Evolutionary conservation across 2,329 filamentous ascomycete species (phyloP), one percentile per base, ranked within the genome.

Genomic region (Phaeosphaeria sp.): DNA sequence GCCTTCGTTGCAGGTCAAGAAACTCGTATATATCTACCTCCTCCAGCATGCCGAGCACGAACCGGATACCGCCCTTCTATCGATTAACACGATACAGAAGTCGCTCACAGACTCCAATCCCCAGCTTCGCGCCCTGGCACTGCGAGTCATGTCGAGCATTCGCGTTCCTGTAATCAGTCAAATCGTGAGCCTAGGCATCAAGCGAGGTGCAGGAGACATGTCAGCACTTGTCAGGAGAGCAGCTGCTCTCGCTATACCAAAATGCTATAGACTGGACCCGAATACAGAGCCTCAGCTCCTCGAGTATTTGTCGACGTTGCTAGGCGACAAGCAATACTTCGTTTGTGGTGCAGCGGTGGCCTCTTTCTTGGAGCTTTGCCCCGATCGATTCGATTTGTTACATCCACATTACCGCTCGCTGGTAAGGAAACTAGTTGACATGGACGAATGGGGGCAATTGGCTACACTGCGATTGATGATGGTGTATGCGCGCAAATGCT

Each of bases 21-120:
- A 98, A 78, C 88, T 99, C 55, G 95, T 99, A 62, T 99, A 99
- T 82, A 96, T 97, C 75, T 99, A 97, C 79, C 88, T 99, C 61
- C 90, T 98, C 59, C 92, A 96, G 75, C 93, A 99, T 84, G 95
- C 95, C 76, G 95, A 98, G 77, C 88, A 93, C 63, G 95, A 98
- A 73, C 95, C 94, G 56, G 95, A 99, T 78, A 90, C 97, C 46
- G 93, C 95, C 20, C 85, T 99, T 39, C 85, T 99, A 46, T 97
- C 93, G 58, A 97, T 99, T 85, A 99, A 99, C 79, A 96, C 95
- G 6, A 98, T 99, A 68, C 95, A 99, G 75, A 98, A 97, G 79
- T 97, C 94, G 10, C 86, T 99, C 57, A 96, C 93, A 22, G 95
- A 99, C 78, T 84, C 89, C 56, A 97, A 93, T 75, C 92, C 95